Evolutionary conservation across 768 basidiomycete species (phyloP).

Genomic region (Pleurotus djamor): DNA sequence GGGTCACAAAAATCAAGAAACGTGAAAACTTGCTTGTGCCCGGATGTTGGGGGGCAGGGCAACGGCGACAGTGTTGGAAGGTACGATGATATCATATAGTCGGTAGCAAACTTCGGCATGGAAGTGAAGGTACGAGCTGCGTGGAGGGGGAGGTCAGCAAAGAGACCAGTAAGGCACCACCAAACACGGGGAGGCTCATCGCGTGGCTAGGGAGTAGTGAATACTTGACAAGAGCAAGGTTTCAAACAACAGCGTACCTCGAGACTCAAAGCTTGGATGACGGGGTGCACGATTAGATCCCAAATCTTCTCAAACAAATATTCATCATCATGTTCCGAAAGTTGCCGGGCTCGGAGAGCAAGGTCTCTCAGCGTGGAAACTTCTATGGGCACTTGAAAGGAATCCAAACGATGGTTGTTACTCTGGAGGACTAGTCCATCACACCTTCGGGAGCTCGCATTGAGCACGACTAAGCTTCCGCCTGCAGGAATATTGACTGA

Average conservation of each 20-base stretch:
- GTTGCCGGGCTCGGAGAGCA: background rate
- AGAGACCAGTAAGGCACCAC: slow-evolving; percentile 10
- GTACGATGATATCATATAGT: slow-evolving; percentile 13
- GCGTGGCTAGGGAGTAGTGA: background rate
- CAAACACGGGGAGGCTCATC: slow-evolving; percentile 6
- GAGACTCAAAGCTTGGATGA: background rate
- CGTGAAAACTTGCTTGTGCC: background rate
- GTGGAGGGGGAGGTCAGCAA: slow-evolving; percentile 12
- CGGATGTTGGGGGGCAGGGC: background rate
- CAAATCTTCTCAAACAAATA: background rate
- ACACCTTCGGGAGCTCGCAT: slow-evolving; percentile 5
- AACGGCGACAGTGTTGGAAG: slow-evolving; percentile 10
- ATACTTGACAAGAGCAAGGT: background rate
- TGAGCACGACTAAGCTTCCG: background rate
- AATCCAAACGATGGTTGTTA: background rate
- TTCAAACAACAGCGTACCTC: background rate
- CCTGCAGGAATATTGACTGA: no score
- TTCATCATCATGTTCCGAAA: background rate
- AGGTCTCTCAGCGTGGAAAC: background rate
- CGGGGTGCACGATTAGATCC: background rate
- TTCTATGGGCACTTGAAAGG: background rate
- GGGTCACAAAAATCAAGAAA: background rate
- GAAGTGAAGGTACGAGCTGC: slow-evolving; percentile 13
- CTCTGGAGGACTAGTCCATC: slow-evolving; percentile 9
- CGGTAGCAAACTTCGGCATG: slow-evolving; percentile 8